Conservation (phyloP, 176 grass and related monocot species). For the bread wheat (Triticum aestivum) region IWGSC_CS_RefSeq_v2.1 NC_057804.1:134800975-134801474, state of each 20-base stretch:
- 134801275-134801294: background rate
- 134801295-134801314: background rate
- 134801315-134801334: background rate
- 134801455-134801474: background rate
- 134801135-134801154: no score
- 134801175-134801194: slow-evolving; percentile 28
- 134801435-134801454: slow-evolving; percentile 8
- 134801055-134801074: background rate
- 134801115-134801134: slow-evolving; percentile 38
- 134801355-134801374: background rate
- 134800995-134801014: slow-evolving; percentile 80
- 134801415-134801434: slow-evolving; percentile 7
- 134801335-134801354: background rate
- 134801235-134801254: background rate
- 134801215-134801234: background rate
- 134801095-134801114: slow-evolving; percentile 42
- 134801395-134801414: background rate
- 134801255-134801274: background rate
- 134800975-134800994: slow-evolving; percentile 98
- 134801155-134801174: slow-evolving; percentile 36
- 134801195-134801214: slow-evolving; percentile 23
- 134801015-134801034: slow-evolving; percentile 82
- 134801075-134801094: background rate
- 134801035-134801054: slow-evolving; percentile 47
- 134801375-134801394: background rate